Percentiles rank a stretch among this genome's conserved stretches.
These are phyloP conservation scores for Thuja plicata DNA, from an alignment of 83 land plant genomes.

Conservation along the genomic window DNA sequence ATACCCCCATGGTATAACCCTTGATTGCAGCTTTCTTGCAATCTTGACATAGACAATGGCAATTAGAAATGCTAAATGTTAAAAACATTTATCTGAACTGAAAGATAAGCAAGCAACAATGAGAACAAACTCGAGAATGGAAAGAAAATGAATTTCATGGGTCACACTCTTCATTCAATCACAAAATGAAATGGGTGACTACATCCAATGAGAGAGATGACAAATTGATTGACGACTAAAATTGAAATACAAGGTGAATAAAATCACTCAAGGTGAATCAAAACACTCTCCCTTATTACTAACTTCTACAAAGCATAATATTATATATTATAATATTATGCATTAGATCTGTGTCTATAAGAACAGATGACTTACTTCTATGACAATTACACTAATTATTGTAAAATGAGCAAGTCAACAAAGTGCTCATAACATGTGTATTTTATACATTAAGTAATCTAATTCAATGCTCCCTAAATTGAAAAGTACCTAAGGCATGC, in stretches of 20 bases:
- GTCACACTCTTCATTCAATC: background rate
- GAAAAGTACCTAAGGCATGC: background rate
- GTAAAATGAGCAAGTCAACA: background rate
- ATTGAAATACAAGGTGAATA: too few species aligned
- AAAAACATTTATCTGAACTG: background rate
- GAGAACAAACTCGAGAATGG: background rate
- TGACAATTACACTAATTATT: background rate
- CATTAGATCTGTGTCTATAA: background rate
- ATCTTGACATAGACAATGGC: background rate
- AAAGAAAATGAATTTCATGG: background rate
- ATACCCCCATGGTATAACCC: background rate
- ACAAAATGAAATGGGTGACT: background rate
- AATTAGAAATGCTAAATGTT: background rate
- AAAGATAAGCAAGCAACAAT: background rate
- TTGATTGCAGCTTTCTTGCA: background rate
- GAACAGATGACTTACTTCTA: background rate
- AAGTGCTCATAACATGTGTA: background rate
- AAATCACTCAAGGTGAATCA: too few species aligned
- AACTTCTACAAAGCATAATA: background rate
- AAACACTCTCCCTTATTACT: too few species aligned
- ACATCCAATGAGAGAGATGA: background rate
- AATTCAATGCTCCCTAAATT: too few species aligned
- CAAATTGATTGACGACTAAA: too few species aligned
- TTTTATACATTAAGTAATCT: background rate
- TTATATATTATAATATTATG: too few species aligned